Conservation (phyloP, 2,329 filamentous ascomycete genomes). For the Teratosphaeriaceae sp. region DNA sequence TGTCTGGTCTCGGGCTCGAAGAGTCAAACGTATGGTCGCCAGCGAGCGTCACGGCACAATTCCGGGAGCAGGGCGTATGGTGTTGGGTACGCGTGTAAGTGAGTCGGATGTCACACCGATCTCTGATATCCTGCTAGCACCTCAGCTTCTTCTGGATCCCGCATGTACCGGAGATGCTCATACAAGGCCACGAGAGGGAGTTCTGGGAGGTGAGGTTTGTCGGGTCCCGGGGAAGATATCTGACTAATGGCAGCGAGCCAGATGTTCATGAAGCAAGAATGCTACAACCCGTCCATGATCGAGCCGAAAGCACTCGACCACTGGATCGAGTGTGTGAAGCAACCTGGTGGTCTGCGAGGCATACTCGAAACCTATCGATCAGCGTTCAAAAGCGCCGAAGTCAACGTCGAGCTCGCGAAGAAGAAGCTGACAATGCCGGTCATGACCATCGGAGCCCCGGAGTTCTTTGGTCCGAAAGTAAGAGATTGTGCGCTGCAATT, state of each 20-base stretch:
- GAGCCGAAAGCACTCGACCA: slow-evolving; percentile 28
- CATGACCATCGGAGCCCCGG: slow-evolving; percentile 31
- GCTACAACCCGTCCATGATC: slow-evolving; percentile 32
- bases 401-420: slow-evolving; percentile 24
- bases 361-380: slow-evolving; percentile 31
- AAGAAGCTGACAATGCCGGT: slow-evolving; percentile 26
- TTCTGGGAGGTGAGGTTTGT: slow-evolving; percentile 25
- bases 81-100: slow-evolving; percentile 23
- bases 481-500: slow-evolving; percentile 26
- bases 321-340: slow-evolving; percentile 28
- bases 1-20: slow-evolving; percentile 27
- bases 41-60: slow-evolving; percentile 28
- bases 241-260: slow-evolving; percentile 3
- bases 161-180: slow-evolving; percentile 35
- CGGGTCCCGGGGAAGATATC: neutral
- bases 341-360: slow-evolving; percentile 28
- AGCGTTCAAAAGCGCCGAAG: slow-evolving; percentile 28
- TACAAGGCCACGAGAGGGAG: slow-evolving; percentile 32
- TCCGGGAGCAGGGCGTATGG: slow-evolving; percentile 29
- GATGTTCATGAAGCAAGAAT: slow-evolving; percentile 36
- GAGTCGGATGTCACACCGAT: neutral
- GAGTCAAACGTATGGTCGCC: slow-evolving; percentile 27
- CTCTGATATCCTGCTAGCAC: slow-evolving; percentile 18
- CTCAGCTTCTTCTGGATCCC: slow-evolving; percentile 31
- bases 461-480: slow-evolving; percentile 30